A percentile compares a stretch with the other conserved stretches of the same genome.
Evolutionary conservation across 164 flowering plant species (phyloP).

Genomic region (Umbilicus rupestris): DNA sequence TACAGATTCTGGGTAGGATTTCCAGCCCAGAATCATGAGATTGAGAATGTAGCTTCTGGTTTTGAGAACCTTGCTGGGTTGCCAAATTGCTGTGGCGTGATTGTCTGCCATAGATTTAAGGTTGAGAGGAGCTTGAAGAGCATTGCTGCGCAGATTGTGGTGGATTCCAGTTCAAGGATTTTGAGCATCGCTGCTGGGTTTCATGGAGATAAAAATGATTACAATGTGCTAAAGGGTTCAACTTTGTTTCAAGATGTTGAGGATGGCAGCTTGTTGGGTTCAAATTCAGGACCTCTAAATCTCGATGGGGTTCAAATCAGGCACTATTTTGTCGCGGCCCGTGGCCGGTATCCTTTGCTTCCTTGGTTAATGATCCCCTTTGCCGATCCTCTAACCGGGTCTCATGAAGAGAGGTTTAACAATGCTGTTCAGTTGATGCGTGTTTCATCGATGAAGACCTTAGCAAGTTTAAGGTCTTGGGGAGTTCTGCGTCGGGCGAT

Average conservation of each 20-base stretch:
- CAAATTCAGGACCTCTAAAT: constrained; percentile 1
- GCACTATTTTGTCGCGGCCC: constrained; percentile 58
- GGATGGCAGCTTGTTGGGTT: constrained; percentile 33
- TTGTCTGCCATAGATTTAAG: constrained; percentile 46
- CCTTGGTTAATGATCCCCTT: constrained; percentile 81
- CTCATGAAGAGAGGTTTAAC: constrained; percentile 53
- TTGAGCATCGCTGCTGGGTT: constrained; percentile 62
- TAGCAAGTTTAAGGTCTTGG: constrained; percentile 69
- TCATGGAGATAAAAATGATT: constrained; percentile 42
- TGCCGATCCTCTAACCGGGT: constrained; percentile 22
- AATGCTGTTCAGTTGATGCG: constrained; percentile 23
- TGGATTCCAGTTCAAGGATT: constrained; percentile 52
- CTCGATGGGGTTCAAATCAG: constrained; percentile 33
- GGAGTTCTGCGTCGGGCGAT: constrained; percentile 54
- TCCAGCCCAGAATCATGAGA: constrained; percentile 34
- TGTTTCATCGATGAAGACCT: constrained; percentile 28
- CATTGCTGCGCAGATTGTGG: constrained; percentile 64
- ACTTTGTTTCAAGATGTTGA: constrained; percentile 46
- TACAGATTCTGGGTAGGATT: constrained; percentile 79
- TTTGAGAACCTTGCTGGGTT: constrained; percentile 41
- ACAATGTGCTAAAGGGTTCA: constrained; percentile 36
- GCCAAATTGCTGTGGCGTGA: constrained; percentile 72
- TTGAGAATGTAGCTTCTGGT: constrained; percentile 32
- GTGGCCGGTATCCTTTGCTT: constrained; percentile 53
- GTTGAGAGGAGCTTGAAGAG: constrained; percentile 18